These are phyloP conservation scores for Zygotorulaspora chibaensis DNA, from an alignment of 805 yeast species.

Conservation along the genomic window DNA sequence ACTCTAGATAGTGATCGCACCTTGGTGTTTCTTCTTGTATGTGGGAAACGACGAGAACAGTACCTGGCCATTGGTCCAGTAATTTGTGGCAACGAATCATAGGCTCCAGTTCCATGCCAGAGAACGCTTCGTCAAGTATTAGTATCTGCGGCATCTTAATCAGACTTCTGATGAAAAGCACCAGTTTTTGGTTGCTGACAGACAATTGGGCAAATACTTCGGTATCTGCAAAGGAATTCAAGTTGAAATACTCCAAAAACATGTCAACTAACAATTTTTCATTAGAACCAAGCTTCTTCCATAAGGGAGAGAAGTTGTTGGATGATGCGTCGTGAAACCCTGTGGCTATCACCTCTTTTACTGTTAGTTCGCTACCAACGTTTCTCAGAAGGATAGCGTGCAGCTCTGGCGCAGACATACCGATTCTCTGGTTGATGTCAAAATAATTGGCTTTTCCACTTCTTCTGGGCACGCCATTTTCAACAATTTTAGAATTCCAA, in stretches of 20 bases:
- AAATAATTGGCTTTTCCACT: conserved; percentile 76
- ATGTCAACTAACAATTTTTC: conserved; percentile 41
- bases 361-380: conserved; percentile 39
- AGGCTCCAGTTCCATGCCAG: conserved; percentile 74
- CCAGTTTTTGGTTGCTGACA: conserved; percentile 73
- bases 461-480: conserved; percentile 57
- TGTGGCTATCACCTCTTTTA: conserved; percentile 57
- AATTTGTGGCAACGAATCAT: conserved; percentile 52
- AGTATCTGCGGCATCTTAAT: conserved; percentile 73
- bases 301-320: conserved; percentile 49
- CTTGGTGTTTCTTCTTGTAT: conserved; percentile 68
- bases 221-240: conserved; percentile 38
- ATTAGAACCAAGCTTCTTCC: conserved; percentile 32
- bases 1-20: conserved; percentile 47
- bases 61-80: conserved; percentile 54
- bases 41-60: conserved; percentile 80
- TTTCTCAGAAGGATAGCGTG: conserved; percentile 75
- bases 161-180: conserved; percentile 70
- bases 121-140: conserved; percentile 87
- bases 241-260: conserved; percentile 44
- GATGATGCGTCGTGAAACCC: conserved; percentile 64
- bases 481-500: conserved; percentile 71
- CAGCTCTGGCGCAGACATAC: conserved; percentile 86
- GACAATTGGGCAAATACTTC: conserved; percentile 49
- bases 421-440: conserved; percentile 72